Evolutionary conservation across 176 grass and related monocot species (phyloP).

Genomic region (Rhynchospora tenuis): DNA sequence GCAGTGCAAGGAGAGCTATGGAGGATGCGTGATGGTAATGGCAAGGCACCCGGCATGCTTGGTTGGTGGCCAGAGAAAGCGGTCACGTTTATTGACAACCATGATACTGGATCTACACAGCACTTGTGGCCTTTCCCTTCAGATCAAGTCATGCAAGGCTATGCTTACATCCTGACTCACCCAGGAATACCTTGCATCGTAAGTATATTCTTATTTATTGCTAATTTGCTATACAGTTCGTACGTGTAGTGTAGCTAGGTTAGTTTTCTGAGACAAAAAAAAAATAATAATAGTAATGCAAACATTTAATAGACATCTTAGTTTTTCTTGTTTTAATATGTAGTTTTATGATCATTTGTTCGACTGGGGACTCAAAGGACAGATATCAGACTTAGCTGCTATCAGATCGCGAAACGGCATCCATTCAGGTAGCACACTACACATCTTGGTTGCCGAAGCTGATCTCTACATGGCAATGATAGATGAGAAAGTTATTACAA

Average conservation of each 20-base stretch:
- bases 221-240: background rate
- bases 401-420: conserved; percentile 36
- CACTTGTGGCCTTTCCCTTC: conserved; percentile 29
- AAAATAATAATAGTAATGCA: too few species aligned
- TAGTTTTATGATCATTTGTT: conserved; percentile 56
- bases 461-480: conserved; percentile 41
- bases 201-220: background rate
- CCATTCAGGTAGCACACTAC: conserved; percentile 25
- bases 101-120: conserved; percentile 40
- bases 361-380: conserved; percentile 32
- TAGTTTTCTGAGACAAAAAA: background rate
- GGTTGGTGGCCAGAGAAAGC: conserved; percentile 38
- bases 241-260: too few species aligned
- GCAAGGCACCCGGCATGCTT: conserved; percentile 38
- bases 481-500: conserved; percentile 29
- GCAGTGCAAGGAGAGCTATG: conserved; percentile 38
- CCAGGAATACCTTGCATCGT: conserved; percentile 37
- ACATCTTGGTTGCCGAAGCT: conserved; percentile 26
- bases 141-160: conserved; percentile 39
- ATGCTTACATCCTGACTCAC: conserved; percentile 39
- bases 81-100: conserved; percentile 42
- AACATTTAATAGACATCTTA: background rate
- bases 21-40: conserved; percentile 29
- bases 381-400: conserved; percentile 15
- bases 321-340: background rate